A percentile compares a stretch with the other conserved stretches of the same genome.
Evolutionary conservation across 2,329 filamentous ascomycete species (phyloP).

Genomic region (Aureobasidium pullulans): DNA sequence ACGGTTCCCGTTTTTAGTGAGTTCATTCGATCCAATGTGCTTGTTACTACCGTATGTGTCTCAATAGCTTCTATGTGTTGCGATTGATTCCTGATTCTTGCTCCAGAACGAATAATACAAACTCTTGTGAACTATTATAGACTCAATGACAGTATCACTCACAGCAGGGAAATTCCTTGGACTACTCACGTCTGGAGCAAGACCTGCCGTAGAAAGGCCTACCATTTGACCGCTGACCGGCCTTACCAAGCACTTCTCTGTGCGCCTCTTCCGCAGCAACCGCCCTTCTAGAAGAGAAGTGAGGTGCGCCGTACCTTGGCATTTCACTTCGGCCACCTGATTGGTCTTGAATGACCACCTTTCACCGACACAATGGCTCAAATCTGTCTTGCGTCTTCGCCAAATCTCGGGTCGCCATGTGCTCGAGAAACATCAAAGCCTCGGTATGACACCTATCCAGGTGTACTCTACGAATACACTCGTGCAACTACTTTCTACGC

Average conservation of each 20-base stretch:
- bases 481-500: neutral
- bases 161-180: neutral
- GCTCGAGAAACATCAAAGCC: neutral
- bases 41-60: neutral
- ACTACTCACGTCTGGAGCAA: neutral
- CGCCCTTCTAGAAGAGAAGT: constrained; percentile 9
- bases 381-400: neutral
- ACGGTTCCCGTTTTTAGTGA: neutral
- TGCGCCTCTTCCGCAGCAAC: constrained; percentile 1
- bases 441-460: neutral
- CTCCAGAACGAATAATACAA: no score
- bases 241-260: neutral
- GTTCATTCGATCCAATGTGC: neutral
- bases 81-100: no score
- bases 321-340: neutral
- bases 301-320: constrained; percentile 2
- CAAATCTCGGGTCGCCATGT: constrained; percentile 10
- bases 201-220: constrained; percentile 10
- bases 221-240: neutral
- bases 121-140: no score
- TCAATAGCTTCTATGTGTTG: no score
- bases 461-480: neutral
- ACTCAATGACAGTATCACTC: no score
- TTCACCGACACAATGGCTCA: constrained; percentile 4
- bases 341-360: neutral